Percentiles rank a stretch among this genome's conserved stretches.
These are phyloP conservation scores for Tilletia caries DNA, from an alignment of 1,284 basidiomycete species.

Conservation along the genomic window DNA sequence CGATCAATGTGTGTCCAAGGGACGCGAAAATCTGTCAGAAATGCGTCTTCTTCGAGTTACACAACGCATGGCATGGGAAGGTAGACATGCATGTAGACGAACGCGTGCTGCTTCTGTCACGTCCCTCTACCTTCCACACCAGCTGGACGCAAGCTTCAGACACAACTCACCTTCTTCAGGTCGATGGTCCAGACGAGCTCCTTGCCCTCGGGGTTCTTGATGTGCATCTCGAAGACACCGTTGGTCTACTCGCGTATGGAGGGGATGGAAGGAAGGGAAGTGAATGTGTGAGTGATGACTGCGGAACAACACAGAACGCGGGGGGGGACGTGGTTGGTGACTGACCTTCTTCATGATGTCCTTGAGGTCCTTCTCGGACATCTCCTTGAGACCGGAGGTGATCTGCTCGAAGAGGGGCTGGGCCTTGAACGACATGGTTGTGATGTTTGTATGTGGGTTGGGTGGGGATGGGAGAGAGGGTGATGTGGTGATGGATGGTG, in stretches of 20 bases:
- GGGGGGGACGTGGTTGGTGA: constrained; percentile 2
- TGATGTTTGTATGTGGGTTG: neutral
- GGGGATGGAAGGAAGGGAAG: constrained; percentile 8
- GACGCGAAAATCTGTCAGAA: constrained; percentile 5
- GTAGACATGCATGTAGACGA: no score
- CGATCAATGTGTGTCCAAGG: neutral
- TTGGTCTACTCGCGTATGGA: no score
- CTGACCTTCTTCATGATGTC: constrained; percentile 78
- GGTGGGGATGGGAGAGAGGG: neutral
- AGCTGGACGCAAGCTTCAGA: neutral
- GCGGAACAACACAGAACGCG: no score
- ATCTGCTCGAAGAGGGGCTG: constrained; percentile 58
- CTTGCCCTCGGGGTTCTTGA: constrained; percentile 73
- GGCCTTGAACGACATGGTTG: constrained; percentile 49
- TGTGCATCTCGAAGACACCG: constrained; percentile 82
- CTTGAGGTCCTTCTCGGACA: constrained; percentile 71
- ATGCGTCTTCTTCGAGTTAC: no score
- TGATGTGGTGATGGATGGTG: constrained; percentile 7
- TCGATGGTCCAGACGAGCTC: constrained; percentile 77
- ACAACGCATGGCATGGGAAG: no score
- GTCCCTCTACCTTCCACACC: no score
- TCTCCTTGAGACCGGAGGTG: constrained; percentile 63
- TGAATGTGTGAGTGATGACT: neutral
- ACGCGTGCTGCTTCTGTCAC: no score
- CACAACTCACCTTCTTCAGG: constrained; percentile 69